phyloP scores from a whole-genome alignment of 1,284 basidiomycete species.

The Leccinum pachyderme region DNA sequence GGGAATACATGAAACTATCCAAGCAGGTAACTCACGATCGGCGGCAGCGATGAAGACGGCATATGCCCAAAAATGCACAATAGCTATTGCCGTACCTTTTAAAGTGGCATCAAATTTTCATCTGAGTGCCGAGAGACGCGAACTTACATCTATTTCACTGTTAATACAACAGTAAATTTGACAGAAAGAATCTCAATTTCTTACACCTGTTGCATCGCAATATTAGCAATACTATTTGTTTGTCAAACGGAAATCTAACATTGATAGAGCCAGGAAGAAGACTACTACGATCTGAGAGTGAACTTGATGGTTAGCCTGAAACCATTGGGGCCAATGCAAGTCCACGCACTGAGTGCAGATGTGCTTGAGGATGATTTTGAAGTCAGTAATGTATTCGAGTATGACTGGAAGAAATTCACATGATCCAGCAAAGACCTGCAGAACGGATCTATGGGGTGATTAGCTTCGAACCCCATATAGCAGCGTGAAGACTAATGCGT shows the following conservation, averaged over 20 bases:
- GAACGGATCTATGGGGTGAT: constrained; percentile 15
- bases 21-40: constrained; percentile 4
- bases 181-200: background rate
- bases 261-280: constrained; percentile 3
- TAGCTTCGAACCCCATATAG: background rate
- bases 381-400: background rate
- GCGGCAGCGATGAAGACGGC: constrained; percentile 12
- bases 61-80: constrained; percentile 10
- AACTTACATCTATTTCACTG: constrained; percentile 6
- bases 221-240: background rate
- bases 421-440: constrained; percentile 11
- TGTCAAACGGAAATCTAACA: background rate
- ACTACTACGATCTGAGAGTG: constrained; percentile 1
- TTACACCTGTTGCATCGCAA: constrained; percentile 2
- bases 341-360: constrained; percentile 5
- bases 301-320: background rate
- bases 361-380: background rate
- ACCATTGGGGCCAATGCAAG: too few species aligned
- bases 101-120: background rate
- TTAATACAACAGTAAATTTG: background rate
- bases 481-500: background rate
- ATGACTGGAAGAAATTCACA: constrained; percentile 5
- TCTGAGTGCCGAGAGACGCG: background rate
- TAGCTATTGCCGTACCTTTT: constrained; percentile 4
- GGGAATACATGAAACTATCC: background rate